These are phyloP conservation scores for Cicer yamashitae DNA, from an alignment of 306 rosid species.

Conservation along the genomic window DNA sequence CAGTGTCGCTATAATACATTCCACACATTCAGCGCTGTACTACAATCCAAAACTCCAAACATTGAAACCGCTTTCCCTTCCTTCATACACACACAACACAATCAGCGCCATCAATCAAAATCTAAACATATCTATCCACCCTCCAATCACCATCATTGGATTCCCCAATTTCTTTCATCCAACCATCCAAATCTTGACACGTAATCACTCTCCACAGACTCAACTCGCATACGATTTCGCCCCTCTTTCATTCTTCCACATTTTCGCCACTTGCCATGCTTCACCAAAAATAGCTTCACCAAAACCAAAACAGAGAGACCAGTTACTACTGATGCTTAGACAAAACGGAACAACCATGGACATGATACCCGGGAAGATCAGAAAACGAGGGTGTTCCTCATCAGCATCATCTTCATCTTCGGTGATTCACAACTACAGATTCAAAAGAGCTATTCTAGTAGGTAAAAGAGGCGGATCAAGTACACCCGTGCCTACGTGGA, in stretches of 20 bases:
- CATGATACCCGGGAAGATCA: slow-evolving; percentile 79
- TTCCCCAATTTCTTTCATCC: not conserved
- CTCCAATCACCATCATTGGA: slow-evolving; percentile 32
- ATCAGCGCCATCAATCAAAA: not conserved
- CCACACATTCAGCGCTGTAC: not conserved
- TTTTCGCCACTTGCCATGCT: slow-evolving; percentile 15
- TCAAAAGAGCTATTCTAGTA: slow-evolving; percentile 85
- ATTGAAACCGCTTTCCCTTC: not conserved
- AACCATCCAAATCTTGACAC: slow-evolving; percentile 23
- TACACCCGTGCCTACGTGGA: slow-evolving; percentile 95
- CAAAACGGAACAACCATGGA: slow-evolving; percentile 68
- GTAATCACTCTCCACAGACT: not conserved
- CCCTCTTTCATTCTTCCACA: slow-evolving; percentile 17
- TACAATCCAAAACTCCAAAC: not conserved
- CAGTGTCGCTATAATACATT: slow-evolving; percentile 14
- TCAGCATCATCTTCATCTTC: slow-evolving; percentile 94
- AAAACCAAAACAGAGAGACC: not conserved
- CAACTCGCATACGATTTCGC: slow-evolving; percentile 9
- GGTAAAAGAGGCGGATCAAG: slow-evolving; percentile 87
- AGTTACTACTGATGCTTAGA: slow-evolving; percentile 45
- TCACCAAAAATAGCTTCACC: slow-evolving; percentile 44
- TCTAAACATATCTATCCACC: not conserved
- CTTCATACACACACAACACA: not conserved
- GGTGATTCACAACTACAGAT: slow-evolving; percentile 78
- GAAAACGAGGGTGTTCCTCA: slow-evolving; percentile 96